Conservation (phyloP, 352 stramenopile species). For the Phytophthora brassicae region DNA sequence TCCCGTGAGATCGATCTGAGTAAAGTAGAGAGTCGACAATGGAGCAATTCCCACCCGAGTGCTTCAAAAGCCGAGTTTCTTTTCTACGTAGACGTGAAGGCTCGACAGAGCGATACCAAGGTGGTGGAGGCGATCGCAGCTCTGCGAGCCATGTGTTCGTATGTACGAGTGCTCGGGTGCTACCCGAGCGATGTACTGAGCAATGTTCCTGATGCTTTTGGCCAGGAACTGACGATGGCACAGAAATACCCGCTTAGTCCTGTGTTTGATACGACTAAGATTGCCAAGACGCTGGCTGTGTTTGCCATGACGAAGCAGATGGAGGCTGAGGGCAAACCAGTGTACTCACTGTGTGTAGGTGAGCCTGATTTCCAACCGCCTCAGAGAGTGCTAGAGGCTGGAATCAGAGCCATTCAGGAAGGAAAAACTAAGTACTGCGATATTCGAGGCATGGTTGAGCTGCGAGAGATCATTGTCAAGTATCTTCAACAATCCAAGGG, state of each 20-base stretch:
- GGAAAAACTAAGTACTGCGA: slow-evolving; percentile 95
- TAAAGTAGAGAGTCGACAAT: slow-evolving; percentile 75
- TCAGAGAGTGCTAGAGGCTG: slow-evolving; percentile 87
- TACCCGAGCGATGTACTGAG: slow-evolving; percentile 54
- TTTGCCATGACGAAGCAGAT: slow-evolving; percentile 94
- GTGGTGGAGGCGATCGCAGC: slow-evolving; percentile 74
- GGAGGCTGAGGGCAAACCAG: slow-evolving; percentile 89
- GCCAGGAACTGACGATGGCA: slow-evolving; percentile 36
- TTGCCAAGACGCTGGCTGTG: slow-evolving; percentile 92
- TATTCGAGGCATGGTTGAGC: slow-evolving; percentile 85
- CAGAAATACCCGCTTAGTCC: slow-evolving; percentile 70
- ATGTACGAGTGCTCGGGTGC: slow-evolving; percentile 82
- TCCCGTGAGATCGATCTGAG: slow-evolving; percentile 61
- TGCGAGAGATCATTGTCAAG: slow-evolving; percentile 86
- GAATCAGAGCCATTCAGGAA: slow-evolving; percentile 52
- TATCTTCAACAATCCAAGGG: slow-evolving; percentile 90
- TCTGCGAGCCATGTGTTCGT: slow-evolving; percentile 74
- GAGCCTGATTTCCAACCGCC: slow-evolving; percentile 95
- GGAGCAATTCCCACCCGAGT: slow-evolving; percentile 24
- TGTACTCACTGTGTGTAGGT: slow-evolving; percentile 93
- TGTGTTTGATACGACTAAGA: slow-evolving; percentile 79
- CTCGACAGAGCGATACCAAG: slow-evolving; percentile 54
- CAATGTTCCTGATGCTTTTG: background rate
- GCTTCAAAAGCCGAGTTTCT: slow-evolving; percentile 57
- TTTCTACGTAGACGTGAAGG: slow-evolving; percentile 75